A percentile compares a stretch with the other conserved stretches of the same genome.
These are phyloP conservation scores for Phytophthora agathidicida DNA, from an alignment of 352 stramenopile genomes.

Conservation along the genomic window DNA sequence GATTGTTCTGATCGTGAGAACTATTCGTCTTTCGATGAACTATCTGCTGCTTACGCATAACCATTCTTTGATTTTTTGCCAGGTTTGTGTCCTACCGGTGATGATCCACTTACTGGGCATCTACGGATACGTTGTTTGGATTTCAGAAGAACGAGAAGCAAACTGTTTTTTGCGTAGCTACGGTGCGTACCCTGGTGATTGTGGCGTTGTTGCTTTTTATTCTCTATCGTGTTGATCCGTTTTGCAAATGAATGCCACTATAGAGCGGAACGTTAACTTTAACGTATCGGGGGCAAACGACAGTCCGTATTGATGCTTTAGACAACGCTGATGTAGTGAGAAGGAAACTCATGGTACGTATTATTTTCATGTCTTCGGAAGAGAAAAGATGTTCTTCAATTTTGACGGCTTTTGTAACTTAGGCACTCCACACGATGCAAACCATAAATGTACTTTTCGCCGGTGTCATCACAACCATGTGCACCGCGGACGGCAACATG, in stretches of 20 bases:
- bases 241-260: not conserved
- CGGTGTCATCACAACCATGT: conserved; percentile 62
- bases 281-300: conserved; percentile 68
- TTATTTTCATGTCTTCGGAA: not conserved
- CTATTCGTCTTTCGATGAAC: not conserved
- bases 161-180: conserved; percentile 68
- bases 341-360: conserved; percentile 70
- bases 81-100: conserved; percentile 62
- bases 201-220: not conserved
- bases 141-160: conserved; percentile 87
- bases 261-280: conserved; percentile 77
- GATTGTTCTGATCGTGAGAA: conserved; percentile 83
- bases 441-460: conserved; percentile 61
- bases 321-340: conserved; percentile 68
- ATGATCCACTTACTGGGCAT: conserved; percentile 77
- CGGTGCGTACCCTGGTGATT: too few species aligned
- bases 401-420: too few species aligned
- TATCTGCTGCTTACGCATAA: not conserved
- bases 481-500: conserved; percentile 68
- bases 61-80: not conserved
- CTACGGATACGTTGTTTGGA: conserved; percentile 67
- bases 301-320: conserved; percentile 61
- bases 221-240: not conserved
- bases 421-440: conserved; percentile 69
- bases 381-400: not conserved